These are phyloP conservation scores for Phaeosphaeria sp. DNA, from an alignment of 2,329 filamentous ascomycete genomes.

Conservation along the genomic window DNA sequence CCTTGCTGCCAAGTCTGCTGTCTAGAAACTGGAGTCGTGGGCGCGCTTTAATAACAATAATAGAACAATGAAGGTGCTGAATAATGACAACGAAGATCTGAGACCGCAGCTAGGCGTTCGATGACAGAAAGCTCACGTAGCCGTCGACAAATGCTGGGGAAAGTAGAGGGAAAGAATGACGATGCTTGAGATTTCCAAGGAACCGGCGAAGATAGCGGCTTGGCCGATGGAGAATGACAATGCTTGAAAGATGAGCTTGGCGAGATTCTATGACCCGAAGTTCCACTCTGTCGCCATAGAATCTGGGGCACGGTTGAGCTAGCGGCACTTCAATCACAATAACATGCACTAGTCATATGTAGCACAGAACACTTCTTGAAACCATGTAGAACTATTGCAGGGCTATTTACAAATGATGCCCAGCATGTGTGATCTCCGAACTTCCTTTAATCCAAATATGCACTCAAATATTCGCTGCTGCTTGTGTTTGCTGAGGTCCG, in stretches of 20 bases:
- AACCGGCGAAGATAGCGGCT: too few relatives aligned
- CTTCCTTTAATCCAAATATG: neutral
- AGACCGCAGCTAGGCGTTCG: too few relatives aligned
- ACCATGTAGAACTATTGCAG: constrained; percentile 28
- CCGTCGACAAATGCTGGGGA: too few relatives aligned
- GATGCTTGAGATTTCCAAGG: too few relatives aligned
- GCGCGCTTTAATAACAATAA: too few relatives aligned
- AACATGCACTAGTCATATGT: constrained; percentile 29
- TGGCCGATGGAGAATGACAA: neutral
- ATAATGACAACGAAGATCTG: too few relatives aligned
- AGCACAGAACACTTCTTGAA: constrained; percentile 19
- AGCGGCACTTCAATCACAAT: constrained; percentile 13
- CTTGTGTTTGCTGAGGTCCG: constrained; percentile 40
- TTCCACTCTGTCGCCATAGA: too few relatives aligned
- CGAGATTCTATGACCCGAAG: neutral
- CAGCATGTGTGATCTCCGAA: constrained; percentile 18
- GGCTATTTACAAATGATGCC: constrained; percentile 40
- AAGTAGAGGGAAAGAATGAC: too few relatives aligned
- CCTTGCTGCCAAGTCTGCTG: neutral
- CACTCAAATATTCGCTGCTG: constrained; percentile 32
- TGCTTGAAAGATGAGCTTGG: constrained; percentile 4
- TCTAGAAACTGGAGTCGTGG: too few relatives aligned
- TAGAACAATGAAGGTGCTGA: too few relatives aligned
- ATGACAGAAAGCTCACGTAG: too few relatives aligned
- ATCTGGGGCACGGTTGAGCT: neutral